Evolutionary conservation across 2,329 filamentous ascomycete species (phyloP).

Genomic region (Scleromitrula shiraiana): DNA sequence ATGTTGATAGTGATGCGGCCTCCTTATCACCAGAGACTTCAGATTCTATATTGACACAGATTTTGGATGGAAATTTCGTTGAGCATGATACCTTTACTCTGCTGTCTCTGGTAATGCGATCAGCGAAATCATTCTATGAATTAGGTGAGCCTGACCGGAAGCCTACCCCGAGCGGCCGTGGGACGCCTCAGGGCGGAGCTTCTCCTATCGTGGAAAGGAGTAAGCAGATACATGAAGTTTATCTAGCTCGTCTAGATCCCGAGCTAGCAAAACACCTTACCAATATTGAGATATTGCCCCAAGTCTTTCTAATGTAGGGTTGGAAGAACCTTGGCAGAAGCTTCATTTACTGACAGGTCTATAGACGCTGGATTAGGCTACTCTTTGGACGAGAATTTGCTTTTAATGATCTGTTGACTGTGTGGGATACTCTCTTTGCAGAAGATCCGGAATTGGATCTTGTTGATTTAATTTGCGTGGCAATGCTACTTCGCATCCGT

Average conservation of each 20-base stretch:
- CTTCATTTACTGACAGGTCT: slow-evolving; percentile 3
- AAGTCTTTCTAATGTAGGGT: slow-evolving; percentile 95
- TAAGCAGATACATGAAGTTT: slow-evolving; percentile 76
- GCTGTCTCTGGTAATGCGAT: slow-evolving; percentile 82
- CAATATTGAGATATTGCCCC: slow-evolving; percentile 81
- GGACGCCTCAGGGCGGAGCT: slow-evolving; percentile 31
- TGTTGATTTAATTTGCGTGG: slow-evolving; percentile 84
- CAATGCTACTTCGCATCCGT: slow-evolving; percentile 85
- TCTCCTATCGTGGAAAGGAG: slow-evolving; percentile 80
- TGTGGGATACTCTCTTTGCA: slow-evolving; percentile 91
- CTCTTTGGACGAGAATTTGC: slow-evolving; percentile 90
- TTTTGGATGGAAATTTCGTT: slow-evolving; percentile 64
- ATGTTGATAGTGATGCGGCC: slow-evolving; percentile 29
- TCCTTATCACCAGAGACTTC: not conserved
- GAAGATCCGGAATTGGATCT: slow-evolving; percentile 73
- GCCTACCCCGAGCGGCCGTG: slow-evolving; percentile 24
- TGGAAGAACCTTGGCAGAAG: too few relatives aligned
- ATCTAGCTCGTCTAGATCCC: slow-evolving; percentile 72
- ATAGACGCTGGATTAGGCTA: slow-evolving; percentile 76
- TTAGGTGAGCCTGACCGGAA: slow-evolving; percentile 35
- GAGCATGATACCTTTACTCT: slow-evolving; percentile 88
- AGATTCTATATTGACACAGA: slow-evolving; percentile 42
- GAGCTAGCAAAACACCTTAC: slow-evolving; percentile 74
- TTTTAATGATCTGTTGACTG: slow-evolving; percentile 70
- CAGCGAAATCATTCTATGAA: slow-evolving; percentile 80